These are phyloP conservation scores for Acer saccharum DNA, from an alignment of 345 rosid genomes.

Conservation along the genomic window DNA sequence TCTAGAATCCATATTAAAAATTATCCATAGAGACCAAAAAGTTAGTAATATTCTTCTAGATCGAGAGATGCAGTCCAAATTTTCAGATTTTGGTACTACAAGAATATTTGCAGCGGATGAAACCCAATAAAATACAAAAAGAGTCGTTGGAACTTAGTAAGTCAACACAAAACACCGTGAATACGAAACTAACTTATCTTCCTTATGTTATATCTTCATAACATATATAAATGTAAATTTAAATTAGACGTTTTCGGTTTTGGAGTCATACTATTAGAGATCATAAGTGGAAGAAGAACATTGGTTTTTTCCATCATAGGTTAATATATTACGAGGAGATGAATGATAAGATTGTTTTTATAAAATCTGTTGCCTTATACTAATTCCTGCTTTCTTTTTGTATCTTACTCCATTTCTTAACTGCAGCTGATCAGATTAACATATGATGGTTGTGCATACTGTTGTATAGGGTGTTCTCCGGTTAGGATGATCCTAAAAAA, in stretches of 20 bases:
- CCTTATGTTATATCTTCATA: no score
- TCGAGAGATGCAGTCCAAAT: constrained; percentile 20
- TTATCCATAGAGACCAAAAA: constrained; percentile 27
- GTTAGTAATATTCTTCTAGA: constrained; percentile 22
- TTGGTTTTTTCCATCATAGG: not conserved
- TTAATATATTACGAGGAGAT: no score
- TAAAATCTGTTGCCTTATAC: no score
- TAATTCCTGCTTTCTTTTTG: no score
- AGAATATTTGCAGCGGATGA: constrained; percentile 19
- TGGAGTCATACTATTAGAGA: constrained; percentile 9
- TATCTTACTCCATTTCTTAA: not conserved
- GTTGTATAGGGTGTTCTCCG: no score
- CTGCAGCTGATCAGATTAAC: not conserved
- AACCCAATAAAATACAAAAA: constrained; percentile 8
- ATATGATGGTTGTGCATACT: no score
- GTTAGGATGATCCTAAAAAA: no score
- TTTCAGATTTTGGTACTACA: constrained; percentile 23
- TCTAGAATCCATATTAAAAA: constrained; percentile 22
- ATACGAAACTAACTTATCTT: not conserved
- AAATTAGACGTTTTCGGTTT: constrained; percentile 12
- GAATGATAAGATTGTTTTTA: no score
- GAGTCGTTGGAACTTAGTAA: constrained; percentile 27
- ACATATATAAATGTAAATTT: no score
- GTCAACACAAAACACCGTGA: not conserved
- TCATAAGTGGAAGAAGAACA: not conserved